These are phyloP conservation scores for Fusarium setosum DNA, from an alignment of 2,329 filamentous ascomycete species.

Conservation along the genomic window DNA sequence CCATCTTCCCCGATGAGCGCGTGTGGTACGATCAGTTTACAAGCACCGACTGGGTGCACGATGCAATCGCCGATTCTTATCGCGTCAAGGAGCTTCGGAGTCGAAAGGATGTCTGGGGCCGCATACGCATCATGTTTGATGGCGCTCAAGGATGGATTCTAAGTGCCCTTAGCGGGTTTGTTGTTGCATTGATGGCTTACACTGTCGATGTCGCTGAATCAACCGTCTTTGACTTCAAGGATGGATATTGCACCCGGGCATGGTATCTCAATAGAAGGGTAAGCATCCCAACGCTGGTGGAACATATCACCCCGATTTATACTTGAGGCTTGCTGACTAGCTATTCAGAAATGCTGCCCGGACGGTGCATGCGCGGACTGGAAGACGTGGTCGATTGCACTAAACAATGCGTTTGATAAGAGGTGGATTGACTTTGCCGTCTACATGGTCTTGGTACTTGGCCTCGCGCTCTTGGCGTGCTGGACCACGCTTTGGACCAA, in stretches of 20 bases:
- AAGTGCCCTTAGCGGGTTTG: constrained; percentile 87
- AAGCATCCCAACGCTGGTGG: constrained; percentile 26
- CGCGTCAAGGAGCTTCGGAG: constrained; percentile 85
- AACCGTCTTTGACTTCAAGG: constrained; percentile 89
- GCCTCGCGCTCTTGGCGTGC: constrained; percentile 78
- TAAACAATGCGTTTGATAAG: constrained; percentile 58
- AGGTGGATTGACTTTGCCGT: constrained; percentile 81
- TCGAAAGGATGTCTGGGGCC: constrained; percentile 87
- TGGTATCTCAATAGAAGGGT: constrained; percentile 83
- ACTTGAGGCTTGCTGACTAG: constrained; percentile 12
- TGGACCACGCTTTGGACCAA: constrained; percentile 89
- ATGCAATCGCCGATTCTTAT: constrained; percentile 93
- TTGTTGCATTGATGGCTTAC: constrained; percentile 89
- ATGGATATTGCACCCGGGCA: constrained; percentile 79
- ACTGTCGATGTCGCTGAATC: constrained; percentile 88
- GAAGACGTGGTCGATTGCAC: constrained; percentile 65
- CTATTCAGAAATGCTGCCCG: constrained; percentile 63
- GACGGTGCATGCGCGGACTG: constrained; percentile 67
- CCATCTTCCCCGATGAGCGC: constrained; percentile 81
- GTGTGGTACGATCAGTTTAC: constrained; percentile 99
- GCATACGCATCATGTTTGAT: constrained; percentile 81
- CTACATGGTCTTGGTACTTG: constrained; percentile 78
- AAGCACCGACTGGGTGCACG: constrained; percentile 97
- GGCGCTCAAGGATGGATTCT: constrained; percentile 94
- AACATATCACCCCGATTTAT: too few relatives aligned